Percentiles rank a stretch among this genome's conserved stretches.
phyloP scores from a whole-genome alignment of 345 rosid genomes.

The Eucalyptus virginea region DNA sequence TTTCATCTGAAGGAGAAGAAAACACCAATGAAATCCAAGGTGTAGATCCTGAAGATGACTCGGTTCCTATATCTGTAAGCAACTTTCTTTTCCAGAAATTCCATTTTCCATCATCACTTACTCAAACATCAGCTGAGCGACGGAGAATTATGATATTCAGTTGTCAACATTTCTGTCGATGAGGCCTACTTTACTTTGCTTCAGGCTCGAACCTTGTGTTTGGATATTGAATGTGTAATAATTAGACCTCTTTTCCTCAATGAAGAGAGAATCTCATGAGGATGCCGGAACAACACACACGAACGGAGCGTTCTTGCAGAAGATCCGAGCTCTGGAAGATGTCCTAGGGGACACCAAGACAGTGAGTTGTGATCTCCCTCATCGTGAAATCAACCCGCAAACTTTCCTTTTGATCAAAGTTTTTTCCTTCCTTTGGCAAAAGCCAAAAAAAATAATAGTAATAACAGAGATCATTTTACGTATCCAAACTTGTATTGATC shows the following conservation, averaged over 20 bases:
- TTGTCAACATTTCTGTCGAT: neutral
- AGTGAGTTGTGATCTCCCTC: conserved; percentile 1
- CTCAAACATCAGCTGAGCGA: neutral
- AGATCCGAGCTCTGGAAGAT: conserved; percentile 8
- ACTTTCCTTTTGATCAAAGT: neutral
- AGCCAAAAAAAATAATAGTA: neutral
- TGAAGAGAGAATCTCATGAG: neutral
- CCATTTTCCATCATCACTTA: neutral
- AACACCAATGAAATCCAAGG: neutral
- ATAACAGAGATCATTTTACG: neutral
- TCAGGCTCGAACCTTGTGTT: neutral
- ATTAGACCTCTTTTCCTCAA: neutral
- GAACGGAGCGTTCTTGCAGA: neutral
- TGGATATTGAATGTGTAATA: neutral
- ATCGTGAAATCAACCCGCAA: neutral
- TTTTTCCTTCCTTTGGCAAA: neutral
- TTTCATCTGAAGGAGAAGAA: conserved; percentile 12
- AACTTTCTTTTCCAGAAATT: neutral
- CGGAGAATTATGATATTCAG: neutral
- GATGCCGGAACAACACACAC: neutral
- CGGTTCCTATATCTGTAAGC: neutral
- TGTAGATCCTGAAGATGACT: neutral
- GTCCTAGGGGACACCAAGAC: conserved; percentile 10
- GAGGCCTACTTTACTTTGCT: neutral
- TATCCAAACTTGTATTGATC: neutral